phyloP scores from a whole-genome alignment of 2,329 filamentous ascomycete species.

The Lithohypha guttulata region DNA sequence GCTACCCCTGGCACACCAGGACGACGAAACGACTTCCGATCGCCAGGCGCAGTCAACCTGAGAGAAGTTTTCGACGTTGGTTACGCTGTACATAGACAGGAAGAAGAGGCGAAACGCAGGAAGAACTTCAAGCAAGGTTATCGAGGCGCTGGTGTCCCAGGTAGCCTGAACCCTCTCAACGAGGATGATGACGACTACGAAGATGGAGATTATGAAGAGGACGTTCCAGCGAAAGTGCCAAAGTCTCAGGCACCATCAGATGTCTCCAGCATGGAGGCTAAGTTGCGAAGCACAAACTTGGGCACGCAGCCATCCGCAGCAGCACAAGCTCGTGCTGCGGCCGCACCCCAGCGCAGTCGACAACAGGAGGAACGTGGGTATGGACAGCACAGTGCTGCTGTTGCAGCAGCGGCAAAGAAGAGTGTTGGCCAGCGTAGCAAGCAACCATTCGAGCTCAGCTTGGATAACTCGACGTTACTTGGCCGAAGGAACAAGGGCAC shows the following conservation, averaged over 20 bases:
- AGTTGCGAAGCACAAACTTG: constrained; percentile 74
- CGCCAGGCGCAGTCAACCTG: constrained; percentile 85
- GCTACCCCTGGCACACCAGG: constrained; percentile 43
- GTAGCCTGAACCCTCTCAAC: constrained; percentile 56
- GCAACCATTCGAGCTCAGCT: constrained; percentile 80
- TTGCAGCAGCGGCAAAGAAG: constrained; percentile 72
- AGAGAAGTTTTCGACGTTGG: constrained; percentile 96
- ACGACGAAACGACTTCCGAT: constrained; percentile 81
- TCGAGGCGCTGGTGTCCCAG: constrained; percentile 42
- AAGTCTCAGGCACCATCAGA: constrained; percentile 49
- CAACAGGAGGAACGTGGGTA: constrained; percentile 58
- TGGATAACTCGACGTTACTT: constrained; percentile 82
- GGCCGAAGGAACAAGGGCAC: constrained; percentile 46
- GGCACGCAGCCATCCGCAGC: constrained; percentile 47
- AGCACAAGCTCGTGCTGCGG: constrained; percentile 48
- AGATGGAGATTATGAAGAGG: constrained; percentile 45
- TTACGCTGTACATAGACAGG: constrained; percentile 94
- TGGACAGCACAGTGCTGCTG: constrained; percentile 74
- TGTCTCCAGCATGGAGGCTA: constrained; percentile 70
- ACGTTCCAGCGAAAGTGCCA: constrained; percentile 51
- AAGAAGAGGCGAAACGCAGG: constrained; percentile 85
- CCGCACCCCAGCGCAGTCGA: constrained; percentile 28
- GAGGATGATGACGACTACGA: constrained; percentile 57
- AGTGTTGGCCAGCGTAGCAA: constrained; percentile 64
- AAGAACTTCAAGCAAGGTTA: constrained; percentile 70